phyloP scores from a whole-genome alignment of 345 rosid species.

The Euphorbia tirucalli region DNA sequence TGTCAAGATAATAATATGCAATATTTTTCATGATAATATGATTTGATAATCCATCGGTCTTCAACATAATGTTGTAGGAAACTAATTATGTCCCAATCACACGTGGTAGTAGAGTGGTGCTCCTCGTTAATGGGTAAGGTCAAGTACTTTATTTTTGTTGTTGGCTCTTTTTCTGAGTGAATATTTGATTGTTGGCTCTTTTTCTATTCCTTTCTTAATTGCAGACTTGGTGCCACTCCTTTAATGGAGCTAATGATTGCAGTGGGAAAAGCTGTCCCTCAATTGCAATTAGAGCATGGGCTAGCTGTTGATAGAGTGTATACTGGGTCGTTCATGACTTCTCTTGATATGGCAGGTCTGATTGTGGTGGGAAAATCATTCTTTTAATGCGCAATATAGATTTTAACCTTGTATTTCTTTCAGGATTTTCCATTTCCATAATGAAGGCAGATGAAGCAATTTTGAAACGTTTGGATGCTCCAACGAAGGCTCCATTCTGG shows the following conservation, averaged over 20 bases:
- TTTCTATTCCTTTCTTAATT: conserved; percentile 14
- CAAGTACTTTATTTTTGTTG: background rate
- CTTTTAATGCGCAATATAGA: conserved; percentile 5
- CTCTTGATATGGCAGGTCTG: conserved; percentile 98
- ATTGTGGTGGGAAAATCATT: conserved; percentile 8
- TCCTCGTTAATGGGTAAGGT: conserved; percentile 93
- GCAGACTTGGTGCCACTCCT: conserved; percentile 92
- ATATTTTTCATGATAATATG: background rate
- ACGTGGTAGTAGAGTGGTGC: conserved; percentile 85
- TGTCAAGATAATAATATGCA: background rate
- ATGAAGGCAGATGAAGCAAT: conserved; percentile 78
- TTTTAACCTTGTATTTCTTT: conserved; percentile 20
- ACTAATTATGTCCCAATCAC: conserved; percentile 90
- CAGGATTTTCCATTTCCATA: conserved; percentile 92
- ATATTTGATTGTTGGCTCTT: background rate
- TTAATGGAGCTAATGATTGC: conserved; percentile 94
- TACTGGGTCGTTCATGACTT: conserved; percentile 94
- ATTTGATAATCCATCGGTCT: background rate
- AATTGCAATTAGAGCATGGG: conserved; percentile 89
- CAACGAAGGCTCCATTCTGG: conserved; percentile 95
- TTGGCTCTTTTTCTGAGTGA: background rate
- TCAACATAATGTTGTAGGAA: conserved; percentile 59
- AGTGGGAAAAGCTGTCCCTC: conserved; percentile 86
- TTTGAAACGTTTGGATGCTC: conserved; percentile 75
- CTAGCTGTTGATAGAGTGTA: conserved; percentile 97